Evolutionary conservation across 2,329 filamentous ascomycete species (phyloP), one percentile per base, ranked within the genome.

Genomic region (Sclerotinia sclerotiorum): DNA sequence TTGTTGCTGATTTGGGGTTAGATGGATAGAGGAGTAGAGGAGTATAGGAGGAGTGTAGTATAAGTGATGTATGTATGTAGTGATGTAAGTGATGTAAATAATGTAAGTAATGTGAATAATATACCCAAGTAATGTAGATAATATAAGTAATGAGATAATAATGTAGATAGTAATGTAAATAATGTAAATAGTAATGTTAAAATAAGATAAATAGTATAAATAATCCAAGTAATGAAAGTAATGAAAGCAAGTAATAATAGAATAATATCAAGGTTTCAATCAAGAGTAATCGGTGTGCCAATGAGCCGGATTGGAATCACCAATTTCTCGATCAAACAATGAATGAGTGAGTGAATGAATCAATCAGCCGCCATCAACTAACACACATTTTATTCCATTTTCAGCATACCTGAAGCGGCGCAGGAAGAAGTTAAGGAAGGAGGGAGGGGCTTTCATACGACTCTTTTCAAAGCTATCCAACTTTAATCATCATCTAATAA

Each of bases 341-440:
- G 35, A 35, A 35, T 35, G 35, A 35, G 10, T 35, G 35, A 35
- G 10, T 35, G 35, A 10, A 35, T 35, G 35, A 44, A 44, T 48
- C 21, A 49, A 61, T 49, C 58, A 62, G 42, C 44, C 44, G n/a
- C 27, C 58, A 49, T 48, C 27, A 32, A 29, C 27, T 39, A 44
- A 42, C 15, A 42, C 5, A 24, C 55, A 58, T 27, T n/a, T 32
- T 39, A 24, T 24, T 32, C 21, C 32, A 42, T 57, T 24, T 62
- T 62, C 58, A 62, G 58, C 58, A 62, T 49, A 49, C 58, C 58
- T 35, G 58, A 61, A 35, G 58, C 58, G 58, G 58, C 58, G 58
- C 58, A 61, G 58, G 21, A 57, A 17, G 55, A 42, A 21, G 7
- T 8, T 24, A 57, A 24, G 35, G 55, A n/a, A 27, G n/a, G 42